Conservation (phyloP, 1,284 basidiomycete genomes). For the Leccinum subrobustum region DNA sequence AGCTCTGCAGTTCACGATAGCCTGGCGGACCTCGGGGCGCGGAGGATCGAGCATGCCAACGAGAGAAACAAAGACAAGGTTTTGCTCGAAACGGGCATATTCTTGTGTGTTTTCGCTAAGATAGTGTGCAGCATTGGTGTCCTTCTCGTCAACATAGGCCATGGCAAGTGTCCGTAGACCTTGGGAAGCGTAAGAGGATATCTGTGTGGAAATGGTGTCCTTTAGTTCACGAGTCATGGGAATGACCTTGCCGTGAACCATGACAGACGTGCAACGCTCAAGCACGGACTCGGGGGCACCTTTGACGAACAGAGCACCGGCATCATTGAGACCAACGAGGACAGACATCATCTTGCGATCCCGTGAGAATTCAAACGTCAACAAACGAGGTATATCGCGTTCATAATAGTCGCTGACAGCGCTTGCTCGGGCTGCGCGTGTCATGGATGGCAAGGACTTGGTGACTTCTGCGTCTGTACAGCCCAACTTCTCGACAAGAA, state of each 20-base stretch:
- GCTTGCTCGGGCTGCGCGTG: slow-evolving; percentile 66
- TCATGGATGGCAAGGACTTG: slow-evolving; percentile 57
- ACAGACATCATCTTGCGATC: slow-evolving; percentile 99
- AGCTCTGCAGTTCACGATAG: slow-evolving; percentile 87
- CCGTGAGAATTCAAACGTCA: slow-evolving; percentile 96
- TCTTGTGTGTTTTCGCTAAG: slow-evolving; percentile 75
- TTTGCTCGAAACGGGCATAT: slow-evolving; percentile 86
- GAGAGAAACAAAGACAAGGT: slow-evolving; percentile 91
- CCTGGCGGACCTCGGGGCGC: slow-evolving; percentile 86
- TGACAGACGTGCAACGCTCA: slow-evolving; percentile 79
- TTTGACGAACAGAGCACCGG: slow-evolving; percentile 82
- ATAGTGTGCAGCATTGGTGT: slow-evolving; percentile 80
- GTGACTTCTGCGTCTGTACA: slow-evolving; percentile 53
- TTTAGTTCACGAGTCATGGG: slow-evolving; percentile 67
- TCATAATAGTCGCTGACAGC: slow-evolving; percentile 87
- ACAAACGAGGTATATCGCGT: slow-evolving; percentile 68
- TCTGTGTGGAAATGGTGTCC: slow-evolving; percentile 61
- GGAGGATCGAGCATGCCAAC: slow-evolving; percentile 99
- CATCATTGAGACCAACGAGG: slow-evolving; percentile 63
- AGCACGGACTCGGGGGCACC: slow-evolving; percentile 95
- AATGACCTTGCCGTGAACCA: slow-evolving; percentile 65
- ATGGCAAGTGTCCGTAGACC: slow-evolving; percentile 92
- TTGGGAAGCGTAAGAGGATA: slow-evolving; percentile 71
- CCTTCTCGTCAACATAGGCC: slow-evolving; percentile 81
- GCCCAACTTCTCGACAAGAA: slow-evolving; percentile 89